phyloP scores from a whole-genome alignment of 805 yeast species.

The Kuraishia cidri region DNA sequence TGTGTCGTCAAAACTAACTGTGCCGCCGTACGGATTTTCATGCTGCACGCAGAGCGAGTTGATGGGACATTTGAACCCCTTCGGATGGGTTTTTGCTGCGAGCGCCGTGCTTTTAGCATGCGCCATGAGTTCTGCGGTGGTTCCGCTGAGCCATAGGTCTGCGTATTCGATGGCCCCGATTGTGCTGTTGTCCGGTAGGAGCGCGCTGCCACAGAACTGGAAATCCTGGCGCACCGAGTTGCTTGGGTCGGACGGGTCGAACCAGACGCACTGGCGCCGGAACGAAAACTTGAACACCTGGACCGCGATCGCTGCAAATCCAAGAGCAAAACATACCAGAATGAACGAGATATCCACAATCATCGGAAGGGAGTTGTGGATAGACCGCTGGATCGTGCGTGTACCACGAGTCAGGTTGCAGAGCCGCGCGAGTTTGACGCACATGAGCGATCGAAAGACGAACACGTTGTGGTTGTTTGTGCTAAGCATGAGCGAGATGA shows the following conservation, averaged over 20 bases:
- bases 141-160: too few relatives aligned
- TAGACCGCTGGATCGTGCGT: slow-evolving; percentile 57
- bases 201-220: slow-evolving; percentile 79
- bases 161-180: slow-evolving; percentile 41
- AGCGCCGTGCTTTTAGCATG: too few relatives aligned
- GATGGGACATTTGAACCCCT: slow-evolving; percentile 79
- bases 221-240: slow-evolving; percentile 46
- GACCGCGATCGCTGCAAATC: slow-evolving; percentile 80
- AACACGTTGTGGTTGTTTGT: slow-evolving; percentile 47
- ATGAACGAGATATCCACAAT: slow-evolving; percentile 65
- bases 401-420: slow-evolving; percentile 71
- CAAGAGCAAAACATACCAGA: slow-evolving; percentile 70
- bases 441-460: slow-evolving; percentile 64
- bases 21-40: slow-evolving; percentile 62
- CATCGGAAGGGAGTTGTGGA: slow-evolving; percentile 68
- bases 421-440: slow-evolving; percentile 66
- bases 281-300: slow-evolving; percentile 84
- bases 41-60: slow-evolving; percentile 62
- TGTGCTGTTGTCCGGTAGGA: slow-evolving; percentile 26
- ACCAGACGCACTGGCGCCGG: slow-evolving; percentile 83
- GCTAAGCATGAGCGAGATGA: slow-evolving; percentile 38
- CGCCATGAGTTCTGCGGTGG: too few relatives aligned
- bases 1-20: slow-evolving; percentile 78
- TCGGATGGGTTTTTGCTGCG: slow-evolving; percentile 34
- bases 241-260: slow-evolving; percentile 55